Base-by-base conservation (phyloP, 345 rosid genomes). In the Anacardium occidentale region DNA sequence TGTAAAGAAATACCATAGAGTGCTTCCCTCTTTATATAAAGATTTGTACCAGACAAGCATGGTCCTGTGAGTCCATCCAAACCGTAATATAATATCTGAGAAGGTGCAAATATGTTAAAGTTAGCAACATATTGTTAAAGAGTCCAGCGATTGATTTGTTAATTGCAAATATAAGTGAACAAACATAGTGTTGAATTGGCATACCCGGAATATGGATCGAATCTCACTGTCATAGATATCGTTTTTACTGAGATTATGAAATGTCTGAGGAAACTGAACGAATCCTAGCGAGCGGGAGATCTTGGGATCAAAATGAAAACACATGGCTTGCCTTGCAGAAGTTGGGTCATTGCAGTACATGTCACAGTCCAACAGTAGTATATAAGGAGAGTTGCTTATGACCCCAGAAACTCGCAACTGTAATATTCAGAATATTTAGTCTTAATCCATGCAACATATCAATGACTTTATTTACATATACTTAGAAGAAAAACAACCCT, bases 331-430 rank as follows among this genome's bases (percentile, higher is more conserved):
- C 53, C 69, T 76, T 10, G 84, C 83, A 0, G 91, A 82, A 18
- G 70, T 71, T 11, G 85, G 86, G 64, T 84, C 89, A 21, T 79
- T 82, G 66, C 81, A 85, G 62, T 68, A 74, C 88, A 82, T 84
- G 81, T 88, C 91, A 45, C 88, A 82, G 54, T 88, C 89, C 13
- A 88, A 61, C 20, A 69, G 73, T 14, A 85, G 58, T 11, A 85
- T 57, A 47, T 78, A 80, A 0, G 88, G 85, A 4, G 85, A 79
- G 32, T 85, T 88, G 81, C 83, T 83, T 0, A 84, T 74, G 15
- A 78, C 29, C 5, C 80, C 84, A 0, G 91, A 88, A 10, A 85
- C 88, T n/a, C 86, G 74, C 5, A 87, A 86, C 91, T 87, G 71
- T 62, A 52, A 74, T 22, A 21, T 25, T 18, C n/a, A 52, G 2